phyloP scores from a whole-genome alignment of 257 asterid genomes.

The Plantago ovata region DNA sequence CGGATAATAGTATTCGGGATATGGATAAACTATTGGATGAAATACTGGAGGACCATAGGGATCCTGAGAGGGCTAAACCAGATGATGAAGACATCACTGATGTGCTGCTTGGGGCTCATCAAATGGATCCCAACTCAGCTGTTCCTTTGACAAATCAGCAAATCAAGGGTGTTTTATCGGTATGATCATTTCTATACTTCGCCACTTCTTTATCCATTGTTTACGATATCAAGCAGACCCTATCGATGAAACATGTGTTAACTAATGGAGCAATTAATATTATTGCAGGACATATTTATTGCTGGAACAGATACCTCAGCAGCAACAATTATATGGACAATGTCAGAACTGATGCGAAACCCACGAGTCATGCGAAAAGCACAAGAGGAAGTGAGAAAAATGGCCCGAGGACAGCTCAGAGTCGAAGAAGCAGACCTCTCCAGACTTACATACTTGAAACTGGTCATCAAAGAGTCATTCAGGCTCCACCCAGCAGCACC shows the following conservation, averaged over 20 bases:
- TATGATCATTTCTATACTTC: slow-evolving; percentile 8
- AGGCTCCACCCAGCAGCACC: slow-evolving; percentile 39
- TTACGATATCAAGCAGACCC: background rate
- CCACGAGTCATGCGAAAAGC: slow-evolving; percentile 22
- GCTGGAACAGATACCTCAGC: slow-evolving; percentile 39
- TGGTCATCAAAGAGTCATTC: slow-evolving; percentile 29
- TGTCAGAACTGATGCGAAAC: slow-evolving; percentile 34
- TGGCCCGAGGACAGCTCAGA: slow-evolving; percentile 11
- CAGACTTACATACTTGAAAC: slow-evolving; percentile 30
- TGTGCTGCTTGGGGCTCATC: slow-evolving; percentile 25
- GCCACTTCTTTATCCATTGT: background rate
- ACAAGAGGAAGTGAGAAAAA: slow-evolving; percentile 22
- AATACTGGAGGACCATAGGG: slow-evolving; percentile 27
- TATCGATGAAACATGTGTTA: background rate
- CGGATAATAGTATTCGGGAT: slow-evolving; percentile 17
- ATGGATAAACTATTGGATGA: slow-evolving; percentile 21
- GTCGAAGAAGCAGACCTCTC: slow-evolving; percentile 27
- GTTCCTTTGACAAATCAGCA: slow-evolving; percentile 3
- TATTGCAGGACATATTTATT: slow-evolving; percentile 25
- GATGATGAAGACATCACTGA: slow-evolving; percentile 29
- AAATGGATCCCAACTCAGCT: slow-evolving; percentile 18
- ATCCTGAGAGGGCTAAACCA: slow-evolving; percentile 6
- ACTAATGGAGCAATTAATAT: background rate
- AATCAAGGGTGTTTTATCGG: slow-evolving; percentile 29
- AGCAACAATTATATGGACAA: slow-evolving; percentile 35